Conservation (phyloP, 257 asterid genomes). For the Solanum neorickii region DNA sequence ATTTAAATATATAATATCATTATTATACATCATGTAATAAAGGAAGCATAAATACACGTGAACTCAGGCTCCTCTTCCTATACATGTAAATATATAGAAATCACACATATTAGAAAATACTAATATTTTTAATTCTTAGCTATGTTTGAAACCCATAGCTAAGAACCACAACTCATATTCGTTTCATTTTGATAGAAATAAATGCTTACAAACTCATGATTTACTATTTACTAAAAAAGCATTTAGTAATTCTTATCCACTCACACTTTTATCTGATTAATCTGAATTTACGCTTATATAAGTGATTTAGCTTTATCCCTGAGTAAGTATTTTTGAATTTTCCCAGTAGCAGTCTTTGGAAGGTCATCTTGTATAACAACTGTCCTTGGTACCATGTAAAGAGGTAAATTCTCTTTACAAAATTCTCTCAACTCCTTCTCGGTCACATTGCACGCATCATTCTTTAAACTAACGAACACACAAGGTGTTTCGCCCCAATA, state of each 20-base stretch:
- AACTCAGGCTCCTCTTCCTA: not conserved
- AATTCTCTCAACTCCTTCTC: conserved; percentile 34
- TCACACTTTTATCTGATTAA: not conserved
- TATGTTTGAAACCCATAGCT: not conserved
- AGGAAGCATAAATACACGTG: not conserved
- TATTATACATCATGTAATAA: not conserved
- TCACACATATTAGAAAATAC: not conserved
- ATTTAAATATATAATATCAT: not conserved
- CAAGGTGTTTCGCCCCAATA: conserved; percentile 57
- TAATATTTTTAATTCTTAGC: not conserved
- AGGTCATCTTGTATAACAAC: conserved; percentile 34
- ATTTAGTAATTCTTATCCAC: not conserved
- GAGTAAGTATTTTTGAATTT: conserved; percentile 34
- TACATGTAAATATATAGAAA: not conserved
- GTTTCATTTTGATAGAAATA: not conserved
- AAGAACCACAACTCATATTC: not conserved
- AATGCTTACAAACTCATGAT: no score
- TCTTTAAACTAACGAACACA: conserved; percentile 33
- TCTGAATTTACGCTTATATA: not conserved
- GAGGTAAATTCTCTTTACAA: conserved; percentile 33
- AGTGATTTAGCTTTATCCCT: conserved; percentile 24
- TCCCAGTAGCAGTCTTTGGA: conserved; percentile 47
- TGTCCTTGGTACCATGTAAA: conserved; percentile 40
- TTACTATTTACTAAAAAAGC: not conserved
- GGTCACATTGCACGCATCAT: conserved; percentile 4